Evolutionary conservation across 169 alveolate genomes (phyloP).

Genomic region (Plasmodium berghei): DNA sequence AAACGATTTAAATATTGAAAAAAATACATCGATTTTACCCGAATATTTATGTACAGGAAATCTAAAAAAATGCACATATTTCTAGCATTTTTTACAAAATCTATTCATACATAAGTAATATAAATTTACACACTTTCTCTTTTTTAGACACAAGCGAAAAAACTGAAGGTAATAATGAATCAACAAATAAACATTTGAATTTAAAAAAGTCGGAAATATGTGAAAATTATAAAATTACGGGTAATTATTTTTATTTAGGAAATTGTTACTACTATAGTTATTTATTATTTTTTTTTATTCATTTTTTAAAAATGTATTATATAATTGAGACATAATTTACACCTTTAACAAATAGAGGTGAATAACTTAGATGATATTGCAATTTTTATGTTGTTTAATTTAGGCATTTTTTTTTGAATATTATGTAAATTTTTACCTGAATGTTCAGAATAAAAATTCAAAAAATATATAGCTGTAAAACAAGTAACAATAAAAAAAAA

Average conservation of each 20-base stretch:
- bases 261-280: no score
- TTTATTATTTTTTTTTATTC: not conserved
- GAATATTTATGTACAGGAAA: no score
- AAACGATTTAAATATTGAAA: no score
- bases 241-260: not conserved
- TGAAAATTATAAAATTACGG: not conserved
- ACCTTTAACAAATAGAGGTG: not conserved
- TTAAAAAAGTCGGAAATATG: not conserved
- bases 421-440: no score
- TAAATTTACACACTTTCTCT: no score
- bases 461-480: not conserved
- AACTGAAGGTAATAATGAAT: not conserved
- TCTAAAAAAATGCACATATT: no score
- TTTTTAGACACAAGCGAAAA: not conserved
- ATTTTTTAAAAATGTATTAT: not conserved
- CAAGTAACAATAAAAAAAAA: slow-evolving; percentile 2
- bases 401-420: no score
- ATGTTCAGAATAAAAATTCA: not conserved
- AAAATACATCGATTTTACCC: no score
- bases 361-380: not conserved
- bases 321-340: not conserved
- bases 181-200: not conserved
- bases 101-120: no score
- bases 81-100: no score
- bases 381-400: not conserved